Conservation (phyloP, 768 basidiomycete species). For the Lepiota brunneoincarnata region DNA sequence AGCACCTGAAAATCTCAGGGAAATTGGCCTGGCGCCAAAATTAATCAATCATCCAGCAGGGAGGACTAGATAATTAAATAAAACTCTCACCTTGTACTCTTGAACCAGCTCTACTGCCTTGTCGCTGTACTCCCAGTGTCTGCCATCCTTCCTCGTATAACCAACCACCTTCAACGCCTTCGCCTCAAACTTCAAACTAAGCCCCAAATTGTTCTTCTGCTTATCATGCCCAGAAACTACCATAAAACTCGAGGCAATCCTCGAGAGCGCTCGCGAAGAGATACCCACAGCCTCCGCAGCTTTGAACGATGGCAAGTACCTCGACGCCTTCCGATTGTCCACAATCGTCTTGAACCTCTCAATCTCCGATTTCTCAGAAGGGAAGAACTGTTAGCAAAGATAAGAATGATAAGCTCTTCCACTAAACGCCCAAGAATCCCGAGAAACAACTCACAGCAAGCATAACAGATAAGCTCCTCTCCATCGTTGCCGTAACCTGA, state of each 20-base stretch:
- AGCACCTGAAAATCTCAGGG: conserved; percentile 75
- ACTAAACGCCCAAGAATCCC: background rate
- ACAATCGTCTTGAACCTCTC: conserved; percentile 75
- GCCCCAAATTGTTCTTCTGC: conserved; percentile 84
- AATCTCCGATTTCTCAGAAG: conserved; percentile 77
- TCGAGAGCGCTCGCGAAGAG: conserved; percentile 77
- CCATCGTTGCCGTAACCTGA: conserved; percentile 73
- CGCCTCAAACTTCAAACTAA: conserved; percentile 95
- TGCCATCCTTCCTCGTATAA: conserved; percentile 82
- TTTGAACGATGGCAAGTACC: conserved; percentile 78
- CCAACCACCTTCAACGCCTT: conserved; percentile 92
- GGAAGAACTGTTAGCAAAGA: conserved; percentile 68
- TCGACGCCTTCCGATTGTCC: conserved; percentile 41
- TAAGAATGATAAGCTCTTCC: background rate
- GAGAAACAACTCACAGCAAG: conserved; percentile 62
- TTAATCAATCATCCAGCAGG: background rate
- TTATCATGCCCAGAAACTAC: conserved; percentile 67
- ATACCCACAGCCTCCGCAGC: conserved; percentile 73
- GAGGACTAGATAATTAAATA: background rate
- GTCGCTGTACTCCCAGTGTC: conserved; percentile 92
- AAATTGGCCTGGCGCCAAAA: conserved; percentile 53
- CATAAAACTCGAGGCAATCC: conserved; percentile 93
- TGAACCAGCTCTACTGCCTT: conserved; percentile 77
- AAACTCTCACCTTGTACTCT: conserved; percentile 69
- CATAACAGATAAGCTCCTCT: conserved; percentile 72